Evolutionary conservation across 495 filamentous ascomycete species (phyloP).

Genomic region (Aspergillus avenaceus): DNA sequence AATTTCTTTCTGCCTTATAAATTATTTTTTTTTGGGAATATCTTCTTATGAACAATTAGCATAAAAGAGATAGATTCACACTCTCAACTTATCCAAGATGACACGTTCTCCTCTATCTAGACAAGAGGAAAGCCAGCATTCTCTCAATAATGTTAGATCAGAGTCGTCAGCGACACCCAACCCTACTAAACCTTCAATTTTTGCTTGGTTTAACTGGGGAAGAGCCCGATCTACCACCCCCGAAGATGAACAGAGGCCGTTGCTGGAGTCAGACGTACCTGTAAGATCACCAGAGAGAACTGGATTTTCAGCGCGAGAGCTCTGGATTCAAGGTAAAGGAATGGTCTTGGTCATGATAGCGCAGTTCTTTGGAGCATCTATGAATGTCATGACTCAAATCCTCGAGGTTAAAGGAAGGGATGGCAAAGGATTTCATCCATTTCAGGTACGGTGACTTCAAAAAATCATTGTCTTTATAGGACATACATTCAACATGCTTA

Average conservation of each 20-base stretch:
- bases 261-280: neutral
- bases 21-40: no score
- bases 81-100: no score
- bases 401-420: constrained; percentile 65
- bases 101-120: neutral
- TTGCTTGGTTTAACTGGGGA: neutral
- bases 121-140: neutral
- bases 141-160: neutral
- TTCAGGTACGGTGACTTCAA: constrained; percentile 55
- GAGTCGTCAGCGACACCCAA: no score
- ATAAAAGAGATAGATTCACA: neutral
- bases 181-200: no score
- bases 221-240: neutral
- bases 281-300: neutral
- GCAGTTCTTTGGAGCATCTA: constrained; percentile 81
- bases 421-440: constrained; percentile 71
- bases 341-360: constrained; percentile 68
- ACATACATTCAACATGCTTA: no score
- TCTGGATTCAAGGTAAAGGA: constrained; percentile 64
- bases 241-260: neutral
- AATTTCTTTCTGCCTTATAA: neutral
- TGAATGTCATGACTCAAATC: constrained; percentile 81
- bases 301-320: constrained; percentile 4
- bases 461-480: no score
- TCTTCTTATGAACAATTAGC: no score